These are phyloP conservation scores for Tuber melanosporum DNA, from an alignment of 495 filamentous ascomycete genomes.

Conservation along the genomic window DNA sequence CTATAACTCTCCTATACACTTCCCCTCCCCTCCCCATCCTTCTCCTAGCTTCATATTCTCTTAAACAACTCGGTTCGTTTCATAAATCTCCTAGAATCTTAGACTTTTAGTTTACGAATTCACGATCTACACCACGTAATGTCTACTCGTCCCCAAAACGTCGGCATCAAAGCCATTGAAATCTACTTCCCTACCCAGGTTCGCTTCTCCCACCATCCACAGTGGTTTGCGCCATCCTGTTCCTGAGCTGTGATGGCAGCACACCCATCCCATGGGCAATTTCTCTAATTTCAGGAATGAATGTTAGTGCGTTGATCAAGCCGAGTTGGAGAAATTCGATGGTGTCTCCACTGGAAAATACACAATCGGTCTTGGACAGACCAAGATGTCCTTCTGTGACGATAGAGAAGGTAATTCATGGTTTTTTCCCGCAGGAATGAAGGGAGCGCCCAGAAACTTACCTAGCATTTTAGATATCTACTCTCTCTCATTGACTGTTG, in stretches of 20 bases:
- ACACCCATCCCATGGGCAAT: neutral
- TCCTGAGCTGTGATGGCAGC: neutral
- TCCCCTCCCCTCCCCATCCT: constrained; percentile 1
- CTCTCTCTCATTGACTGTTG: constrained; percentile 83
- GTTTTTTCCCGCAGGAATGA: neutral
- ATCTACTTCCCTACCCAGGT: constrained; percentile 97
- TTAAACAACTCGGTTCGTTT: neutral
- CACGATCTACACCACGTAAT: constrained; percentile 49
- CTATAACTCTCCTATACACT: constrained; percentile 6
- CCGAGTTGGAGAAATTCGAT: constrained; percentile 96
- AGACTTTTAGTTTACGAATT: constrained; percentile 29
- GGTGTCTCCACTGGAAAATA: constrained; percentile 91
- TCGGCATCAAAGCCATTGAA: constrained; percentile 99
- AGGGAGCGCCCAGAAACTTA: constrained; percentile 4
- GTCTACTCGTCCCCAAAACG: constrained; percentile 85
- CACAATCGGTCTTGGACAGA: constrained; percentile 98
- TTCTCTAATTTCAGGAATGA: constrained; percentile 16
- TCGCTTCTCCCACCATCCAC: constrained; percentile 41
- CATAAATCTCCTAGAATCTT: constrained; percentile 10
- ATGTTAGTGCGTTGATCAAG: constrained; percentile 86
- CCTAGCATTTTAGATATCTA: constrained; percentile 71
- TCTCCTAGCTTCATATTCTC: constrained; percentile 1
- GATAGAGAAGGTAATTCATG: constrained; percentile 75
- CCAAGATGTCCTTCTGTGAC: constrained; percentile 99
- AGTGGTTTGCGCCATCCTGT: neutral